Percentiles rank a stretch among this genome's conserved stretches.
Conservation (phyloP, 768 basidiomycete genomes). For the Fibroporia radiculosa region DNA sequence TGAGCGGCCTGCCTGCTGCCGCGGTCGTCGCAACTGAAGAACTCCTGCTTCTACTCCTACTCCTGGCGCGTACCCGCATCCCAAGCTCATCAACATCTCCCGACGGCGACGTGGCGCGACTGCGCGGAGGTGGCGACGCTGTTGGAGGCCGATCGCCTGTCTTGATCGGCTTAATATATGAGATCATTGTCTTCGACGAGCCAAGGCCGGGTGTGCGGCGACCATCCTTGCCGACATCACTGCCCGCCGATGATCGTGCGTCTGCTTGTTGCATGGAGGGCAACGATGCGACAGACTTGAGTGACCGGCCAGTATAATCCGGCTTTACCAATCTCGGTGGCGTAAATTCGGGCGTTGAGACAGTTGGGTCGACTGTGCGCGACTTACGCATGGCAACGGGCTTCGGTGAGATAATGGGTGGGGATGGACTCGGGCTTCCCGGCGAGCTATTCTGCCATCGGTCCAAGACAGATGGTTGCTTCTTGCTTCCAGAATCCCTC, state of each 20-base stretch:
- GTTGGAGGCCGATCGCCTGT: constrained; percentile 36
- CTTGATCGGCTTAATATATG: constrained; percentile 46
- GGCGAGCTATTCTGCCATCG: constrained; percentile 49
- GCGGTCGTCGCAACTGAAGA: constrained; percentile 18
- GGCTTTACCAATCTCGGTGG: constrained; percentile 18
- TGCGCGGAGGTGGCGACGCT: constrained; percentile 15
- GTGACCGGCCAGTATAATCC: constrained; percentile 26
- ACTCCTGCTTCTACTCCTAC: constrained; percentile 18
- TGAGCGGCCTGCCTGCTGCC: constrained; percentile 57
- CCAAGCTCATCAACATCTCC: constrained; percentile 34
- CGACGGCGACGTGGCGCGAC: constrained; percentile 8
- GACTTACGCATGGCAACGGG: constrained; percentile 34
- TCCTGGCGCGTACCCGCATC: constrained; percentile 21
- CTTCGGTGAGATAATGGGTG: constrained; percentile 30
- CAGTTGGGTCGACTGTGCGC: constrained; percentile 25
- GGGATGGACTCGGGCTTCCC: constrained; percentile 30
- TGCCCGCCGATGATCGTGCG: constrained; percentile 11
- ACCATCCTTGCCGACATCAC: constrained; percentile 11
- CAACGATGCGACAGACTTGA: constrained; percentile 36
- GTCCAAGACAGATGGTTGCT: constrained; percentile 52
- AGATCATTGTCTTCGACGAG: constrained; percentile 70
- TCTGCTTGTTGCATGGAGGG: constrained; percentile 23
- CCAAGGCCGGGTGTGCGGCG: constrained; percentile 40
- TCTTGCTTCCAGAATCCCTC: constrained; percentile 16
- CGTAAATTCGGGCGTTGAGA: constrained; percentile 12